Evolutionary conservation across 139 green algal genomes (phyloP).

Genomic region (Chlamydomonas schloesseri): DNA sequence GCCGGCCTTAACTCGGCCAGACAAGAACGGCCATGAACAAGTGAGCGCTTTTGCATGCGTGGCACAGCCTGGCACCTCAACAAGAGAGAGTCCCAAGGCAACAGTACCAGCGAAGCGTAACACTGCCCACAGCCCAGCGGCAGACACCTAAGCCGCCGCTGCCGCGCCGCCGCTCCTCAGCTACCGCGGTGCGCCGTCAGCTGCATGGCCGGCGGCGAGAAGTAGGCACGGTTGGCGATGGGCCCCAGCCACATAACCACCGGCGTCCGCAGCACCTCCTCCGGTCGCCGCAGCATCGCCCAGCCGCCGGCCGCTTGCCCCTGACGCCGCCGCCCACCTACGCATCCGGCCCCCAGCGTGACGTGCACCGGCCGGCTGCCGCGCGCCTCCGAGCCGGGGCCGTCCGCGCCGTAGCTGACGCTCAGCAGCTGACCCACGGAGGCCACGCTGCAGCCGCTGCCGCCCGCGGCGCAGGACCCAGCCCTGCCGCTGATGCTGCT

Average conservation of each 20-base stretch:
- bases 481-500: background rate
- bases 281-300: background rate
- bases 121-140: no score
- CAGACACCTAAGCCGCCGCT: no score
- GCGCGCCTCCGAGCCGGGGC: background rate
- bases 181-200: background rate
- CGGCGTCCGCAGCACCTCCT: background rate
- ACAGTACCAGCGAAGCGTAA: no score
- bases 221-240: conserved; percentile 5
- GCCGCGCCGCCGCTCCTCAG: background rate
- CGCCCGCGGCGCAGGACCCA: no score
- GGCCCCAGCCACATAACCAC: conserved; percentile 33
- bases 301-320: no score
- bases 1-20: no score
- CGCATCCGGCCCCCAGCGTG: background rate
- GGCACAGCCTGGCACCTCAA: no score
- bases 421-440: background rate
- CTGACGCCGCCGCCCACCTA: background rate
- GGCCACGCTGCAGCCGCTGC: conserved; percentile 7
- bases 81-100: no score
- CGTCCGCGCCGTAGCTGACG: background rate
- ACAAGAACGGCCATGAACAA: no score
- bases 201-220: conserved; percentile 7
- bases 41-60: no score
- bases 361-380: background rate